Conservation (phyloP, 768 basidiomycete genomes). For the Tricholoma hemisulphureum region DNA sequence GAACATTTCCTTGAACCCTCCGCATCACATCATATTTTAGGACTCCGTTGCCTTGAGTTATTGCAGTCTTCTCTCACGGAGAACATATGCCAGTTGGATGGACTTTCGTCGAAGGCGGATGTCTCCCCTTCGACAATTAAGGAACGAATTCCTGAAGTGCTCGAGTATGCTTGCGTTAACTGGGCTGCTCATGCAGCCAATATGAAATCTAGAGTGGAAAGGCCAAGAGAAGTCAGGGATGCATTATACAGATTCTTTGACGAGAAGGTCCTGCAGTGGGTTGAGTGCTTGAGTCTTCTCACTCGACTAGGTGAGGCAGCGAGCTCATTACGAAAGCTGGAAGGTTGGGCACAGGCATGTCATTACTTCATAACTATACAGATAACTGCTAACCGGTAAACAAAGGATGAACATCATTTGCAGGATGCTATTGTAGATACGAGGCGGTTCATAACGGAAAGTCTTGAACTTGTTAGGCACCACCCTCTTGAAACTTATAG, state of each 20-base stretch:
- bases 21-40: too few relatives aligned
- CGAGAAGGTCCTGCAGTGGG: background rate
- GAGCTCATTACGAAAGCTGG: background rate
- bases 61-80: too few relatives aligned
- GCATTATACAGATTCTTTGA: background rate
- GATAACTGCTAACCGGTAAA: background rate
- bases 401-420: background rate
- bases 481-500: background rate
- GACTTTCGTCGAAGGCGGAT: too few relatives aligned
- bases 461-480: background rate
- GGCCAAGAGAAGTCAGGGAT: background rate
- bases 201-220: background rate
- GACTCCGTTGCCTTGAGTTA: too few relatives aligned
- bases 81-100: too few relatives aligned
- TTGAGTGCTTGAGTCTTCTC: background rate
- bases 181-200: too few relatives aligned
- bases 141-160: too few relatives aligned
- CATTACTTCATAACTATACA: too few relatives aligned
- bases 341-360: background rate
- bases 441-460: background rate
- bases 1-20: background rate
- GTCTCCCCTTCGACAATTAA: too few relatives aligned
- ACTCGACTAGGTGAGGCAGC: background rate
- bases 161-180: too few relatives aligned
- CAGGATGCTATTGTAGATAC: background rate